These are phyloP conservation scores for Colletotrichum tanaceti DNA, from an alignment of 2,329 filamentous ascomycete genomes.

Conservation along the genomic window DNA sequence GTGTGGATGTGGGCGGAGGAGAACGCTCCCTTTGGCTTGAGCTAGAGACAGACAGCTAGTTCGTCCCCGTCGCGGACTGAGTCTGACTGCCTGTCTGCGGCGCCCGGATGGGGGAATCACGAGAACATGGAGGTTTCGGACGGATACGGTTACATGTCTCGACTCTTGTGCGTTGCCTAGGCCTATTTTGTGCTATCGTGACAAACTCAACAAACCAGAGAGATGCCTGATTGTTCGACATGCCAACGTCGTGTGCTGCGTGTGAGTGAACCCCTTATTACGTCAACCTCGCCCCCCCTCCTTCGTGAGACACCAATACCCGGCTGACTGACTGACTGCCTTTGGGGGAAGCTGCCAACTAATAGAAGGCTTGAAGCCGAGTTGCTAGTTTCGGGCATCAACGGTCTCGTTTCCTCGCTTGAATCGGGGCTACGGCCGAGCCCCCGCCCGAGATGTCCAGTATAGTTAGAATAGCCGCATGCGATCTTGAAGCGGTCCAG, in stretches of 20 bases:
- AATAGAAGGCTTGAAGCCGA: too few species aligned
- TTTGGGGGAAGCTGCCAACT: background rate
- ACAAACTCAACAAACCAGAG: conserved; percentile 7
- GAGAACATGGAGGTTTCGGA: background rate
- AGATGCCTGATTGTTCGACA: conserved; percentile 8
- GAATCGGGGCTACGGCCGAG: background rate
- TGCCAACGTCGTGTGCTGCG: background rate
- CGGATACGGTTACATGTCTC: conserved; percentile 16
- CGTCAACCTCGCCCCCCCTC: background rate
- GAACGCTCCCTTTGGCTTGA: conserved; percentile 20
- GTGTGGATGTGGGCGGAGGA: conserved; percentile 45
- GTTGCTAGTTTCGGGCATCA: too few species aligned
- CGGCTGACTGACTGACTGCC: too few species aligned
- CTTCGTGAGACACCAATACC: background rate
- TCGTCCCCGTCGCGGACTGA: conserved; percentile 10
- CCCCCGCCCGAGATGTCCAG: background rate
- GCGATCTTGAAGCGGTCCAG: conserved; percentile 1
- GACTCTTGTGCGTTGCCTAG: background rate
- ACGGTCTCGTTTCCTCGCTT: too few species aligned
- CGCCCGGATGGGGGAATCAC: background rate
- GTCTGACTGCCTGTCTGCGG: conserved; percentile 19
- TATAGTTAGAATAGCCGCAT: conserved; percentile 31
- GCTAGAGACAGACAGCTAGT: background rate
- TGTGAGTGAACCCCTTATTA: background rate
- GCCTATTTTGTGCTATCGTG: too few species aligned